phyloP scores from a whole-genome alignment of 1,284 basidiomycete species.

The Mycena sp. region DNA sequence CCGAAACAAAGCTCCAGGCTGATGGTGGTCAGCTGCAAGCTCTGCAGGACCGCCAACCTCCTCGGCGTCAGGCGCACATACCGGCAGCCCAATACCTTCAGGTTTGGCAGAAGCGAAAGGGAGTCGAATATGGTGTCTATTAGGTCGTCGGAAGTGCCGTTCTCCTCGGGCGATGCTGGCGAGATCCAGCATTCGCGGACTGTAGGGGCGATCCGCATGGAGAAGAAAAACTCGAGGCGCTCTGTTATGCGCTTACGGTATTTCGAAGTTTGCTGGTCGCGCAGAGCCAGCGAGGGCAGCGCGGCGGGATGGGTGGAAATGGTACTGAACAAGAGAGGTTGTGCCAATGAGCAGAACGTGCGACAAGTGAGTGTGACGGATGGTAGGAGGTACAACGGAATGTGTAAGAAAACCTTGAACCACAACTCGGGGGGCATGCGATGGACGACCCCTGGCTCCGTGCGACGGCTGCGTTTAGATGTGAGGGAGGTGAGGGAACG shows the following conservation, averaged over 20 bases:
- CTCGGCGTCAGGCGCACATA: slow-evolving; percentile 22
- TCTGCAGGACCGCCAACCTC: slow-evolving; percentile 20
- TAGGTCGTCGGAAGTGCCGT: slow-evolving; percentile 14
- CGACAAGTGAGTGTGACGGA: slow-evolving; percentile 24
- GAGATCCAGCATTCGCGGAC: slow-evolving; percentile 15
- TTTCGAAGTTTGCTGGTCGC: slow-evolving; percentile 5
- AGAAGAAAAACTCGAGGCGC: slow-evolving; percentile 25
- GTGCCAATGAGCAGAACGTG: slow-evolving; percentile 15
- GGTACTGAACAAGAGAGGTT: slow-evolving; percentile 25
- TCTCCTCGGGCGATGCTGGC: slow-evolving; percentile 12
- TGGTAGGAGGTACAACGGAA: slow-evolving; percentile 20
- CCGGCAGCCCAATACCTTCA: slow-evolving; percentile 16
- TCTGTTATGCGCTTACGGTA: slow-evolving; percentile 21
- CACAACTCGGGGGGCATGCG: slow-evolving; percentile 26
- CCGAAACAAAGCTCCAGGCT: slow-evolving; percentile 26
- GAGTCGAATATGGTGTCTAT: slow-evolving; percentile 24
- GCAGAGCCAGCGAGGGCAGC: background rate
- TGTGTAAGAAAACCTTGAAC: slow-evolving; percentile 22
- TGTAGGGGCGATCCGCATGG: slow-evolving; percentile 9
- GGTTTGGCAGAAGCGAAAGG: slow-evolving; percentile 17
- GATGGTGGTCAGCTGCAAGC: slow-evolving; percentile 20
- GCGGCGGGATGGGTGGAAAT: slow-evolving; percentile 25
- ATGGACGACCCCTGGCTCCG: background rate
- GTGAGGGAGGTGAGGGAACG: slow-evolving; percentile 17
- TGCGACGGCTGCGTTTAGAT: slow-evolving; percentile 11